These are phyloP conservation scores for Epichloe festucae DNA, from an alignment of 2,329 filamentous ascomycete genomes.

Conservation along the genomic window DNA sequence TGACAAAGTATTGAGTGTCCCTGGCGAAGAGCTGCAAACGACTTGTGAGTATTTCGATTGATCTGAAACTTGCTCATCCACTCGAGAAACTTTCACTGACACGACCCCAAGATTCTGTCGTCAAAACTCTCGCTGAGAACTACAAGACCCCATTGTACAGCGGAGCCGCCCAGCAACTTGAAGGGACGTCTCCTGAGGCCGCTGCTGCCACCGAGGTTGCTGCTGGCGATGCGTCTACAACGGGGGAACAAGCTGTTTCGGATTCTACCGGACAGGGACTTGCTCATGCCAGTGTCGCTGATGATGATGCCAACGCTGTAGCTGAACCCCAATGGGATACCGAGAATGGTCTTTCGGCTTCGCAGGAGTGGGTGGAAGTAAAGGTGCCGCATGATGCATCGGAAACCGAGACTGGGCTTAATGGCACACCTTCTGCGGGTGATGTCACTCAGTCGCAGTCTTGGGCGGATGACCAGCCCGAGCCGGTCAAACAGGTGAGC, in stretches of 20 bases:
- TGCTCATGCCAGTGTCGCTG: constrained; percentile 37
- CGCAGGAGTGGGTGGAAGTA: constrained; percentile 58
- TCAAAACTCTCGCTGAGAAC: constrained; percentile 34
- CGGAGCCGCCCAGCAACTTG: constrained; percentile 19
- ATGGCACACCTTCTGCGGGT: constrained; percentile 45
- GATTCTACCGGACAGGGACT: constrained; percentile 28
- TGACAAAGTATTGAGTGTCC: constrained; percentile 52
- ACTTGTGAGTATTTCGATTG: constrained; percentile 48
- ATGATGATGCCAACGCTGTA: constrained; percentile 45
- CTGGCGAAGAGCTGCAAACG: constrained; percentile 50
- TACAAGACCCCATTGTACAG: constrained; percentile 33
- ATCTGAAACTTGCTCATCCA: background rate
- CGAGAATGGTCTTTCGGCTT: constrained; percentile 29
- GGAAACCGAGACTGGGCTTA: constrained; percentile 57
- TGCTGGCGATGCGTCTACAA: constrained; percentile 26
- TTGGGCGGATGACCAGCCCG: constrained; percentile 72
- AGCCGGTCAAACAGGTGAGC: constrained; percentile 32
- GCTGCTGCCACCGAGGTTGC: constrained; percentile 58
- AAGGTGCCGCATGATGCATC: constrained; percentile 59
- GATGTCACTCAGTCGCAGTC: constrained; percentile 42
- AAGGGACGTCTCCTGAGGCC: constrained; percentile 16
- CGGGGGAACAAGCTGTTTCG: constrained; percentile 27
- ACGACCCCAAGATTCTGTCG: constrained; percentile 18
- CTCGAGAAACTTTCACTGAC: constrained; percentile 9
- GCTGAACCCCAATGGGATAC: constrained; percentile 55